Conservation (phyloP, 2,329 filamentous ascomycete genomes). For the Didymellaceae sp. region DNA sequence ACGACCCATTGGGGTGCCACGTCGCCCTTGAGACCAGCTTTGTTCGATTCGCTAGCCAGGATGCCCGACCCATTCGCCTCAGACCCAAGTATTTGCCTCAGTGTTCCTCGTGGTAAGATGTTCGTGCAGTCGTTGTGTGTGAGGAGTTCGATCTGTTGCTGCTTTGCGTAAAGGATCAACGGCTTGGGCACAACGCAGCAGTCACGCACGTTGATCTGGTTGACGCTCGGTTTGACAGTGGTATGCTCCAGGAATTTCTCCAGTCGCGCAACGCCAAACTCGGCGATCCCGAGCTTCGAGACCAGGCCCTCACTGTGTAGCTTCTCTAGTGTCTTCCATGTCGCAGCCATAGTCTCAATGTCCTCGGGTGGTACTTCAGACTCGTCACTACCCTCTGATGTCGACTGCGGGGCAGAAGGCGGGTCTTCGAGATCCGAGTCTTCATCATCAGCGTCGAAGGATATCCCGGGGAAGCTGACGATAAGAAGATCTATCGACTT, state of each 20-base stretch:
- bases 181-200: constrained; percentile 95
- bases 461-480: constrained; percentile 89
- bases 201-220: constrained; percentile 96
- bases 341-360: constrained; percentile 70
- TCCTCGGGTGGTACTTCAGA: constrained; percentile 56
- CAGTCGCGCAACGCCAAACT: constrained; percentile 87
- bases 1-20: constrained; percentile 92
- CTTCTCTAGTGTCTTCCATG: constrained; percentile 71
- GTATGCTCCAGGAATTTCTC: constrained; percentile 76
- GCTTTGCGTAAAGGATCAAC: constrained; percentile 82
- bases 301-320: constrained; percentile 75
- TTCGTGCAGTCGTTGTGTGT: constrained; percentile 96
- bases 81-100: constrained; percentile 81
- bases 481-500: constrained; percentile 84
- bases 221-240: constrained; percentile 76
- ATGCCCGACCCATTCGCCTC: constrained; percentile 76
- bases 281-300: constrained; percentile 79
- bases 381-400: constrained; percentile 47
- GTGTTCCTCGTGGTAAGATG: constrained; percentile 83
- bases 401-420: constrained; percentile 28
- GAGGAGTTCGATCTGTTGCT: constrained; percentile 81
- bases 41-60: constrained; percentile 65
- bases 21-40: constrained; percentile 72
- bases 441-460: constrained; percentile 91
- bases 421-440: constrained; percentile 69